These are phyloP conservation scores for Trichoderma guizhouense DNA, from an alignment of 2,329 filamentous ascomycete genomes.

Conservation along the genomic window DNA sequence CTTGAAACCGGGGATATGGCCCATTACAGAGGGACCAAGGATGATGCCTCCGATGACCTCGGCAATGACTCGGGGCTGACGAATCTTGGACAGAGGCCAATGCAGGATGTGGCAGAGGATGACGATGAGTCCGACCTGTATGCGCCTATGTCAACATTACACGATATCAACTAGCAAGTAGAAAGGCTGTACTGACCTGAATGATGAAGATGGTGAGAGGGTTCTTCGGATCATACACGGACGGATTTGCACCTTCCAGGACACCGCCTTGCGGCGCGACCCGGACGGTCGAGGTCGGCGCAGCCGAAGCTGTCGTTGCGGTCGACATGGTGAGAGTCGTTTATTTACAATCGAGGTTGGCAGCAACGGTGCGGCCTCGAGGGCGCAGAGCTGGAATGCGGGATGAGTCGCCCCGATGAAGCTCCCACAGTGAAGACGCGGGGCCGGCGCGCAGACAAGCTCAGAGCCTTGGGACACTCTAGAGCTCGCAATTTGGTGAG, in stretches of 20 bases:
- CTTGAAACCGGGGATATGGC: constrained; percentile 76
- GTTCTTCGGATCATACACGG: constrained; percentile 65
- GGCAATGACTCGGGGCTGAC: constrained; percentile 78
- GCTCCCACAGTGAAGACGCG: not conserved
- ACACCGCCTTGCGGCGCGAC: constrained; percentile 55
- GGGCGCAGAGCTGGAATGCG: not conserved
- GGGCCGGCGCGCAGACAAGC: not conserved
- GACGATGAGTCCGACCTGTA: constrained; percentile 43
- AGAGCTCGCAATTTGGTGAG: not conserved
- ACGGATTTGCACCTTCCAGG: constrained; percentile 67
- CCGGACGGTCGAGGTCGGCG: constrained; percentile 29
- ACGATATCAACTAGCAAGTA: not conserved
- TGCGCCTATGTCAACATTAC: not conserved
- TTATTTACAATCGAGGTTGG: not conserved
- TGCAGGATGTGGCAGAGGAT: constrained; percentile 56
- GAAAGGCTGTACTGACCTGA: constrained; percentile 44
- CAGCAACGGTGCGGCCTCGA: not conserved
- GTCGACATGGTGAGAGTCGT: constrained; percentile 16
- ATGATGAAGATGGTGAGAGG: constrained; percentile 76
- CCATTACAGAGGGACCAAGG: constrained; percentile 83
- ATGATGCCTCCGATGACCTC: constrained; percentile 84
- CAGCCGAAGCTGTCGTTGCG: constrained; percentile 27
- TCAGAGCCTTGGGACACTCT: not conserved
- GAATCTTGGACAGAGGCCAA: constrained; percentile 71
- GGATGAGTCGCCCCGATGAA: not conserved